These are phyloP conservation scores for Penicillium fimorum DNA, from an alignment of 495 filamentous ascomycete genomes.

Conservation along the genomic window DNA sequence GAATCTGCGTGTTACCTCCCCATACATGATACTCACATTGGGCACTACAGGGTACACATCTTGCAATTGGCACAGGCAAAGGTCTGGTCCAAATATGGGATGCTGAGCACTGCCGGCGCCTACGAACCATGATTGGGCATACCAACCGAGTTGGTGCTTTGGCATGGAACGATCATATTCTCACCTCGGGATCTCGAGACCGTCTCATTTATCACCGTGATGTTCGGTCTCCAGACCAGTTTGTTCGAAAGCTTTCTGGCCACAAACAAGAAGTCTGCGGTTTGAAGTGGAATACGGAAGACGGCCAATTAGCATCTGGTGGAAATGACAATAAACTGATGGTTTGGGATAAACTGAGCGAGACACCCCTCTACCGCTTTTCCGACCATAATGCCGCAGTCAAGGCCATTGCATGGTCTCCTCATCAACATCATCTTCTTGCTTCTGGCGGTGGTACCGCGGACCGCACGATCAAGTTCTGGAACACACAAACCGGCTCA, in stretches of 20 bases:
- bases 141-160: slow-evolving; percentile 86
- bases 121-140: slow-evolving; percentile 96
- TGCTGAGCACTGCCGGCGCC: slow-evolving; percentile 74
- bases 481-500: slow-evolving; percentile 82
- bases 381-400: slow-evolving; percentile 91
- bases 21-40: slow-evolving; percentile 8
- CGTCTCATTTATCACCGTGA: slow-evolving; percentile 92
- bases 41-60: slow-evolving; percentile 71
- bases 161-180: slow-evolving; percentile 97
- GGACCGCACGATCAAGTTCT: slow-evolving; percentile 94
- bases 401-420: slow-evolving; percentile 98
- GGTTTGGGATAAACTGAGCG: slow-evolving; percentile 92
- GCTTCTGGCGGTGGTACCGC: slow-evolving; percentile 97
- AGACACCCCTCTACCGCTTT: slow-evolving; percentile 87
- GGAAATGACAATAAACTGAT: slow-evolving; percentile 98
- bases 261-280: slow-evolving; percentile 99
- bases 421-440: slow-evolving; percentile 87
- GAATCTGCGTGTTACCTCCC: not conserved
- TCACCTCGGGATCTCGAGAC: slow-evolving; percentile 93
- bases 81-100: slow-evolving; percentile 98
- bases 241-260: slow-evolving; percentile 72
- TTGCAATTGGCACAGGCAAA: slow-evolving; percentile 90
- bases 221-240: slow-evolving; percentile 90
- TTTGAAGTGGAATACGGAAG: slow-evolving; percentile 94
- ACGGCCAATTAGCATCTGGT: slow-evolving; percentile 91